Evolutionary conservation across 2,329 filamentous ascomycete species (phyloP).

Genomic region (Microsporum ferrugineum): DNA sequence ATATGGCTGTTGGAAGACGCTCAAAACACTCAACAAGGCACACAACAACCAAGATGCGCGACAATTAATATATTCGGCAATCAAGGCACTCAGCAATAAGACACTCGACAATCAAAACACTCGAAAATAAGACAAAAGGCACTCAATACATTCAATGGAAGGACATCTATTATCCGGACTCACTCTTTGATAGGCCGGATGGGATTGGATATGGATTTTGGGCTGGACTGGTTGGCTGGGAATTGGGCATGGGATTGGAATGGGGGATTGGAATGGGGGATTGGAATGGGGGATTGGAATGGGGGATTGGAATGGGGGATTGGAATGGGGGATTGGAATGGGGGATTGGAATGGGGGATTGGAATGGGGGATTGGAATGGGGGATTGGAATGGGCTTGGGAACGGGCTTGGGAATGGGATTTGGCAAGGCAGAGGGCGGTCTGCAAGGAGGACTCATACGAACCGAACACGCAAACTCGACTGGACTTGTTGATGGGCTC

Average conservation of each 20-base stretch:
- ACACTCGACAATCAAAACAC: too few species aligned
- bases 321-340: background rate
- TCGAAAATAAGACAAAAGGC: too few species aligned
- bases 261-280: background rate
- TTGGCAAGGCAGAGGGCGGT: background rate
- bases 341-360: background rate
- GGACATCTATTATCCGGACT: background rate
- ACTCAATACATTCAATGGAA: background rate
- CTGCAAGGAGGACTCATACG: background rate
- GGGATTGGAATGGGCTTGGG: too few species aligned
- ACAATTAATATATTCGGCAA: too few species aligned
- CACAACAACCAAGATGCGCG: too few species aligned
- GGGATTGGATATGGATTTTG: background rate
- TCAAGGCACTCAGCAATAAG: too few species aligned
- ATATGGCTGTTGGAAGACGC: too few species aligned
- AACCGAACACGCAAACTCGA: background rate
- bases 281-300: background rate
- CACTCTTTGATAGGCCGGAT: background rate
- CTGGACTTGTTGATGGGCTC: background rate
- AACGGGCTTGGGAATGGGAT: too few species aligned
- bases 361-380: background rate
- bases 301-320: background rate
- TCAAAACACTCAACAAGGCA: too few species aligned
- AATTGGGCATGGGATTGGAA: background rate
- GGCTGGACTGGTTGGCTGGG: background rate